phyloP scores from a whole-genome alignment of 2,329 filamentous ascomycete genomes.

The Fonsecaea multimorphosa region DNA sequence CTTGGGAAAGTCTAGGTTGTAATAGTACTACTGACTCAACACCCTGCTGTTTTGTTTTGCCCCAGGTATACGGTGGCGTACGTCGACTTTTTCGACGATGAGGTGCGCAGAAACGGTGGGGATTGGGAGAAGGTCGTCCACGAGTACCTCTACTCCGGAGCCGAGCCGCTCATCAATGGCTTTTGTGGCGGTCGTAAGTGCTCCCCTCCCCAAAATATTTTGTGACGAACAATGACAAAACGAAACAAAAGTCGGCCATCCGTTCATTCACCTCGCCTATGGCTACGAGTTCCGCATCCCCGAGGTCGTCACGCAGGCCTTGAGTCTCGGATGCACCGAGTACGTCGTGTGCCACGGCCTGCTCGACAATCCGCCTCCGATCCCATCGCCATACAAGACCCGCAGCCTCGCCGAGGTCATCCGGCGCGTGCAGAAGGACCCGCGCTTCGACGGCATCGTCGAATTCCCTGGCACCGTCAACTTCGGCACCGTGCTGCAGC shows the following conservation, averaged over 20 bases:
- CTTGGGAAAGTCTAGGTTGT: no score
- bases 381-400: constrained; percentile 22
- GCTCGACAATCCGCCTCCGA: constrained; percentile 13
- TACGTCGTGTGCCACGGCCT: constrained; percentile 10
- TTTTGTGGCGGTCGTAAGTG: constrained; percentile 29
- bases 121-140: constrained; percentile 36
- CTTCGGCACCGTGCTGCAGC: neutral
- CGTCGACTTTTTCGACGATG: constrained; percentile 35
- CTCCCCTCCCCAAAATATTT: neutral
- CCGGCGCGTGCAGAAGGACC: constrained; percentile 10
- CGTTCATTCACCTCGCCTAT: constrained; percentile 56
- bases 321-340: constrained; percentile 26
- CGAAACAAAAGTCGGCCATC: constrained; percentile 41
- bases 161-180: constrained; percentile 33
- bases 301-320: constrained; percentile 21
- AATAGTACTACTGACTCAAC: no score
- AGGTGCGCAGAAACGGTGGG: constrained; percentile 23
- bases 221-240: no score
- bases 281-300: constrained; percentile 18
- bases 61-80: constrained; percentile 32
- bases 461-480: constrained; percentile 17
- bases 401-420: constrained; percentile 16
- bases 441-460: constrained; percentile 23
- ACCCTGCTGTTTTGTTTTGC: no score
- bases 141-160: constrained; percentile 39